These are phyloP conservation scores for Fusarium siculi DNA, from an alignment of 2,329 filamentous ascomycete genomes.

Conservation along the genomic window DNA sequence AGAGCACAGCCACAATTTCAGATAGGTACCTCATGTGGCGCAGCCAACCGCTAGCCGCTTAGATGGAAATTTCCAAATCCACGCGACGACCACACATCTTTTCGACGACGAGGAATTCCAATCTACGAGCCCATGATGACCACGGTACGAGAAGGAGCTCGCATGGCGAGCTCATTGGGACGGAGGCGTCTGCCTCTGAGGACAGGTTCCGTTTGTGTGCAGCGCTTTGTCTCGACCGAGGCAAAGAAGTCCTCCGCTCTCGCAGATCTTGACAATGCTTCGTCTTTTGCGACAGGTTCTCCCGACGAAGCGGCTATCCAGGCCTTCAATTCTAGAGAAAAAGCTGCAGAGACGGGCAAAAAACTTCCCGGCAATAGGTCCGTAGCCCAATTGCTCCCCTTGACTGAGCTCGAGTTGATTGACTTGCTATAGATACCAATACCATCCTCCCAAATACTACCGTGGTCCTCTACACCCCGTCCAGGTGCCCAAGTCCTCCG, in stretches of 20 bases:
- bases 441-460: slow-evolving; percentile 92
- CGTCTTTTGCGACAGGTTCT: slow-evolving; percentile 58
- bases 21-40: slow-evolving; percentile 37
- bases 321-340: slow-evolving; percentile 54
- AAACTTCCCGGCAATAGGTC: slow-evolving; percentile 61
- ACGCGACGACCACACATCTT: slow-evolving; percentile 39
- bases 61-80: slow-evolving; percentile 50
- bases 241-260: slow-evolving; percentile 52
- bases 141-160: slow-evolving; percentile 54
- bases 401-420: slow-evolving; percentile 11
- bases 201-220: slow-evolving; percentile 40
- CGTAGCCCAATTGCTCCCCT: slow-evolving; percentile 21
- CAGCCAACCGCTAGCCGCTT: slow-evolving; percentile 29
- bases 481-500: slow-evolving; percentile 86
- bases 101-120: slow-evolving; percentile 32
- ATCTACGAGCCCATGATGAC: slow-evolving; percentile 49
- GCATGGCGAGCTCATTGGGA: slow-evolving; percentile 48
- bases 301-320: slow-evolving; percentile 53
- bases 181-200: slow-evolving; percentile 44
- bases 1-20: not conserved
- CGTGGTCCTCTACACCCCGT: slow-evolving; percentile 93
- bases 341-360: slow-evolving; percentile 48
- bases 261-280: slow-evolving; percentile 62
- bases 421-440: slow-evolving; percentile 80
- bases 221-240: slow-evolving; percentile 61